These are phyloP conservation scores for Cyberlindnera americana DNA, from an alignment of 805 yeast species.

Conservation along the genomic window DNA sequence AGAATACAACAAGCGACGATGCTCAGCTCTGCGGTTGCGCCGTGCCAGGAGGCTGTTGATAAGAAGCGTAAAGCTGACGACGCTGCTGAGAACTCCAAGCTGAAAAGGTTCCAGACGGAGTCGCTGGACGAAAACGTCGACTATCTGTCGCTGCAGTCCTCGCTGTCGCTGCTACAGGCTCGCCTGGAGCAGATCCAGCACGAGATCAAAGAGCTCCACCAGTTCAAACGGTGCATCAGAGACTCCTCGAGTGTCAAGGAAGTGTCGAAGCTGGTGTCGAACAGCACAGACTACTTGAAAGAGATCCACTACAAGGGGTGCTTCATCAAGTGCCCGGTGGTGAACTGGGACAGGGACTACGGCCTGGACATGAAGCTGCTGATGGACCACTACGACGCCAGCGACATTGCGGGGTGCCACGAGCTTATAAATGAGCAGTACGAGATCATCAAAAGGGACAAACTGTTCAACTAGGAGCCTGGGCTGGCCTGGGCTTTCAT, in stretches of 20 bases:
- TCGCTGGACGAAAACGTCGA: slow-evolving; percentile 23
- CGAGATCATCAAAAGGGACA: slow-evolving; percentile 27
- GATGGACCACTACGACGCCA: slow-evolving; percentile 6
- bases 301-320: slow-evolving; percentile 27
- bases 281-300: slow-evolving; percentile 21
- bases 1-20: too few relatives aligned
- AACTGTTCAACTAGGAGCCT: slow-evolving; percentile 18
- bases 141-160: slow-evolving; percentile 22
- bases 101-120: slow-evolving; percentile 15
- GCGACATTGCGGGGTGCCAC: slow-evolving; percentile 9
- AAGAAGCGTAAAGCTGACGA: slow-evolving; percentile 13
- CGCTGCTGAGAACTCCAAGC: slow-evolving; percentile 2
- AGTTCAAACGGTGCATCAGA: slow-evolving; percentile 20
- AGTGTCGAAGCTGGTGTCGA: slow-evolving; percentile 10
- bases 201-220: slow-evolving; percentile 23
- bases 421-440: slow-evolving; percentile 24
- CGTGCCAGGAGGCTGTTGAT: neutral
- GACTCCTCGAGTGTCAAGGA: slow-evolving; percentile 19
- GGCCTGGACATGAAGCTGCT: slow-evolving; percentile 19
- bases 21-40: too few relatives aligned
- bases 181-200: slow-evolving; percentile 16
- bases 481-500: too few relatives aligned
- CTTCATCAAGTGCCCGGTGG: slow-evolving; percentile 23
- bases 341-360: slow-evolving; percentile 26
- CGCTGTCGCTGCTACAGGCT: slow-evolving; percentile 22